phyloP scores from a whole-genome alignment of 768 basidiomycete genomes.

The Leucocoprinus sp. region DNA sequence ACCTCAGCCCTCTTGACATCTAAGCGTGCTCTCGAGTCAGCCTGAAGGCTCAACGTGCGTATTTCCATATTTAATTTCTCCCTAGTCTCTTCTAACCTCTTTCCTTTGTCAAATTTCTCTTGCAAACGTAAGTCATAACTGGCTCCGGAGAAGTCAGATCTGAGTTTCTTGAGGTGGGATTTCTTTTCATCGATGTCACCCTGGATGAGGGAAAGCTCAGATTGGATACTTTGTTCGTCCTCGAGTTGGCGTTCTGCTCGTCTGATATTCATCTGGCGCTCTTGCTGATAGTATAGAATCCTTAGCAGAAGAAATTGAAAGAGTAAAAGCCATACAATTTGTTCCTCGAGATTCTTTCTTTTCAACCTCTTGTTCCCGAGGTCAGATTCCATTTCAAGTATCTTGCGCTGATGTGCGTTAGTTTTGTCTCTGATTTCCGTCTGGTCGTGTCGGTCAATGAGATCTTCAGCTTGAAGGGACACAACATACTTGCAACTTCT shows the following conservation, averaged over 20 bases:
- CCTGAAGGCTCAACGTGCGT: constrained; percentile 63
- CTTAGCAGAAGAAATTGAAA: not conserved
- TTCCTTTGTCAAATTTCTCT: constrained; percentile 45
- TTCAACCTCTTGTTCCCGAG: constrained; percentile 48
- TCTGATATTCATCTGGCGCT: constrained; percentile 43
- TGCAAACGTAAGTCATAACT: constrained; percentile 58
- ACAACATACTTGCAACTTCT: constrained; percentile 55
- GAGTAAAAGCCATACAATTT: constrained; percentile 38
- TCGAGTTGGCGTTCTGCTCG: constrained; percentile 51
- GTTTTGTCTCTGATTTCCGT: constrained; percentile 44
- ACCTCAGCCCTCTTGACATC: constrained; percentile 66
- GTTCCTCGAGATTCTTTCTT: constrained; percentile 40
- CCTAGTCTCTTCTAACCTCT: constrained; percentile 56
- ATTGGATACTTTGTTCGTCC: constrained; percentile 41
- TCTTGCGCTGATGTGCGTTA: constrained; percentile 58
- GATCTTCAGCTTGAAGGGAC: not conserved
- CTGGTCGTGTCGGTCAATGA: constrained; percentile 24
- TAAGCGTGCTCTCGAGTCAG: constrained; percentile 72
- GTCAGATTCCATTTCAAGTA: constrained; percentile 47
- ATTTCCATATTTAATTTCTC: constrained; percentile 69
- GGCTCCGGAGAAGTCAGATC: constrained; percentile 45
- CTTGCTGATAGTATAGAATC: constrained; percentile 27
- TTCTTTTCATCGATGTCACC: constrained; percentile 68
- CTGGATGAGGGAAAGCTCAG: constrained; percentile 43
- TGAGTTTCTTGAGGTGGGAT: constrained; percentile 48